Base-by-base conservation (phyloP, 495 filamentous ascomycete species). In the Annulohypoxylon moriforme region DNA sequence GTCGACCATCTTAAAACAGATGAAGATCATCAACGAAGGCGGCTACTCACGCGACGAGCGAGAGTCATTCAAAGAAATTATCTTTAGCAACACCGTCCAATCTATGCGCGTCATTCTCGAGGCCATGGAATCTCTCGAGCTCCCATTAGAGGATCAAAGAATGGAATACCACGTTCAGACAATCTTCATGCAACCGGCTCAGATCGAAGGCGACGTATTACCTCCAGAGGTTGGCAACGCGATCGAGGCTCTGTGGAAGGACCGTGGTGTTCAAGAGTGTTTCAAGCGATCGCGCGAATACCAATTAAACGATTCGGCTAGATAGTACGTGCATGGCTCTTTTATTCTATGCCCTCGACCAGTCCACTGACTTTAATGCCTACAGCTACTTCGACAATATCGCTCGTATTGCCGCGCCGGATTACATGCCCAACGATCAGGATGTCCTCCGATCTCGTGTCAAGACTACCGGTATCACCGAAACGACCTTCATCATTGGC, bases 1-100 rank as follows among this genome's bases (percentile, higher is more conserved):
- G 85, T 98, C 96, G 56, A 99, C 96, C 11, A 98, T 99, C 77
- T 87, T 99, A 64, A 99, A 99, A 85, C 96, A 99, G 89, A 99
- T 99, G 96, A 98, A 93, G 82, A 87, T 94, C 61, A 94, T 94
- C 74, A 90, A 94, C 79, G 90, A 92, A 77, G 91, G 91, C 66
- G 91, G 91, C 69, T 94, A 93, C 78, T 91, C 89, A 59, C 89
- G 89, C 80, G 89, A 91, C 75, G 91, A 94, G 81, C 86, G 91
- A 64, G 91, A 94, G 77, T 92, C 90, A 22, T 92, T 92, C 90
- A 96, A 96, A 80, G 94, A 97, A 82, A 97, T 97, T 81, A 97
- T 98, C 83, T 97, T 97, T 88, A 97, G 93, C 87, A 97, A 98
- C 83, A 96, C 93, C 20, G 93, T 96, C 27, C 95, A 94, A 85